A percentile compares a stretch with the other conserved stretches of the same genome.
phyloP scores from a whole-genome alignment of 495 filamentous ascomycete species.

The Trichodelitschia bisporula region DNA sequence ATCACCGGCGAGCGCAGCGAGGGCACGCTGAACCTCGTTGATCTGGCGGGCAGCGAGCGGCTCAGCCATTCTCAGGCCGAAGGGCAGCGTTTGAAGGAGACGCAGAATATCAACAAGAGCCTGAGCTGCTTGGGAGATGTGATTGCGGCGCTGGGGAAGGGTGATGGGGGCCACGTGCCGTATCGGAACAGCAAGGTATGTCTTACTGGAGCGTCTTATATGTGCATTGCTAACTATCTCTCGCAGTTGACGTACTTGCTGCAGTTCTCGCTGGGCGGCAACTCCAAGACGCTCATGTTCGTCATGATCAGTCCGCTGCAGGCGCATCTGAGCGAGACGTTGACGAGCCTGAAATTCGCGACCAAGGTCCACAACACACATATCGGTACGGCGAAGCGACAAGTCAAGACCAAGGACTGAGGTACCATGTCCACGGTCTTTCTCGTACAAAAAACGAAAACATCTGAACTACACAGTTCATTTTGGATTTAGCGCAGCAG shows the following conservation, averaged over 20 bases:
- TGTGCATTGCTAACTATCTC: neutral
- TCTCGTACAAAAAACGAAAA: too few species aligned
- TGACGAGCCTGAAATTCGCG: constrained; percentile 89
- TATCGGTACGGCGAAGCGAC: constrained; percentile 64
- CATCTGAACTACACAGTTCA: too few species aligned
- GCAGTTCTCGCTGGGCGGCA: constrained; percentile 84
- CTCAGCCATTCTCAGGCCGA: constrained; percentile 63
- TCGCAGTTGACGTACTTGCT: constrained; percentile 77
- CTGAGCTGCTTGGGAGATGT: constrained; percentile 87
- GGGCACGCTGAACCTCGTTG: constrained; percentile 87
- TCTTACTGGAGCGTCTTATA: constrained; percentile 2
- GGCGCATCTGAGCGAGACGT: constrained; percentile 75
- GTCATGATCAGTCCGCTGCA: constrained; percentile 90
- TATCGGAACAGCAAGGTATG: constrained; percentile 84
- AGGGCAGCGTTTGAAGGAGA: constrained; percentile 74
- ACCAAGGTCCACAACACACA: constrained; percentile 82
- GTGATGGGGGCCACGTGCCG: constrained; percentile 58
- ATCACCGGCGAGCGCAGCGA: constrained; percentile 67
- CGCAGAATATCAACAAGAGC: constrained; percentile 90
- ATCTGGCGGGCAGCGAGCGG: constrained; percentile 81
- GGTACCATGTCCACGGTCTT: too few species aligned
- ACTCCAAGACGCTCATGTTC: constrained; percentile 96
- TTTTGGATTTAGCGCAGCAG: too few species aligned
- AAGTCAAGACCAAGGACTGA: constrained; percentile 33
- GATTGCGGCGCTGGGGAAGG: constrained; percentile 52